Evolutionary conservation across 441 rosid species (phyloP).

Genomic region (Erodium moschatum): DNA sequence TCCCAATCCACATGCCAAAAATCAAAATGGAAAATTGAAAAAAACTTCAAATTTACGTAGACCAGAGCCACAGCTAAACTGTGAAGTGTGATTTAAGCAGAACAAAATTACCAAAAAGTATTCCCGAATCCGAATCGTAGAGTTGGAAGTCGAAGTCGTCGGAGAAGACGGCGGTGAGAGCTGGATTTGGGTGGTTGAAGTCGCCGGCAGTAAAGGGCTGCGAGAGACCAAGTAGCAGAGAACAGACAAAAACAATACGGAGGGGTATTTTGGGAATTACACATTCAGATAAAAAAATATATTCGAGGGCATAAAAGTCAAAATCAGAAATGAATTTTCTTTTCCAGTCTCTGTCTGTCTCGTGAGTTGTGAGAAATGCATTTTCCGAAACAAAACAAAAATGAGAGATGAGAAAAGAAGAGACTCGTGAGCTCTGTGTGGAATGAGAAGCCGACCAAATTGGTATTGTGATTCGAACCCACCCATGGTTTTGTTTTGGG

Average conservation of each 20-base stretch:
- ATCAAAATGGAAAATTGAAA: neutral
- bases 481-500: slow-evolving; percentile 1
- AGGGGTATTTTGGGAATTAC: neutral
- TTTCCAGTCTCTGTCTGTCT: neutral
- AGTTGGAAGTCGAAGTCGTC: neutral
- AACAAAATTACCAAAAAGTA: neutral
- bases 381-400: neutral
- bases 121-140: neutral
- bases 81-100: neutral
- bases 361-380: neutral
- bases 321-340: neutral
- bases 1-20: neutral
- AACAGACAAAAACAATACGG: neutral
- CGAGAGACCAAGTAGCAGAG: too few relatives aligned
- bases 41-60: neutral
- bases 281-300: neutral
- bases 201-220: neutral
- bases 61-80: neutral
- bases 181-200: neutral
- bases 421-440: neutral
- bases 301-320: neutral
- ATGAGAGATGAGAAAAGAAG: neutral
- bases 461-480: neutral
- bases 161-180: neutral
- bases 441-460: neutral